Percentiles rank a stretch among this genome's conserved stretches.
These are phyloP conservation scores for Chlorella sp. DNA, from an alignment of 139 green algal species.

Conservation along the genomic window DNA sequence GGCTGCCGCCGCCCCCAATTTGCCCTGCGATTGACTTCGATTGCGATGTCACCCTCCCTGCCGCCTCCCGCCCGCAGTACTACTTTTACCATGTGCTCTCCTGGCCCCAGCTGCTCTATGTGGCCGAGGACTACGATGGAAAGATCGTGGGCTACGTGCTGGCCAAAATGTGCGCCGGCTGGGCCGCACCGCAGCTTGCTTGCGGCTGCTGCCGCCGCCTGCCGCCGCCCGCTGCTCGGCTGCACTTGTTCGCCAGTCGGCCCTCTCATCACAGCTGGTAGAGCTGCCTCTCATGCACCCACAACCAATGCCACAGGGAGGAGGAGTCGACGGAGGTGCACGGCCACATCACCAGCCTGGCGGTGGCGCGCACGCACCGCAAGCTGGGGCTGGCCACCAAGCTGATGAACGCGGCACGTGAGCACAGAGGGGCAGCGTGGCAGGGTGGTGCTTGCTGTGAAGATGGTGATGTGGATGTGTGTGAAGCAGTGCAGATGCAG, in stretches of 20 bases:
- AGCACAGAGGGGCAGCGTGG: slow-evolving; percentile 24
- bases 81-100: slow-evolving; percentile 99
- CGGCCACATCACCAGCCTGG: slow-evolving; percentile 98
- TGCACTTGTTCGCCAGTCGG: no score
- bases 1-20: background rate
- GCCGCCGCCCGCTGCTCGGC: background rate
- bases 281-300: background rate
- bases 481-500: no score
- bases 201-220: background rate
- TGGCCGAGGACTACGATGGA: slow-evolving; percentile 97
- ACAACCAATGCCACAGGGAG: slow-evolving; percentile 73
- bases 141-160: slow-evolving; percentile 99
- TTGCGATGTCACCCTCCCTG: background rate
- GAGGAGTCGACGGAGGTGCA: slow-evolving; percentile 87
- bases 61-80: slow-evolving; percentile 84
- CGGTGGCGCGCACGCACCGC: slow-evolving; percentile 93
- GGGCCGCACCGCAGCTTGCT: background rate
- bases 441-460: no score
- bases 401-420: slow-evolving; percentile 95
- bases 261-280: no score
- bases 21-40: no score
- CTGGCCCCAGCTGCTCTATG: slow-evolving; percentile 98
- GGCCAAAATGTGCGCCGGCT: slow-evolving; percentile 92
- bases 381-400: slow-evolving; percentile 96
- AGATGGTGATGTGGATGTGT: no score